These are phyloP conservation scores for Fusarium solani-melongenae DNA, from an alignment of 2,329 filamentous ascomycete species.

Conservation along the genomic window DNA sequence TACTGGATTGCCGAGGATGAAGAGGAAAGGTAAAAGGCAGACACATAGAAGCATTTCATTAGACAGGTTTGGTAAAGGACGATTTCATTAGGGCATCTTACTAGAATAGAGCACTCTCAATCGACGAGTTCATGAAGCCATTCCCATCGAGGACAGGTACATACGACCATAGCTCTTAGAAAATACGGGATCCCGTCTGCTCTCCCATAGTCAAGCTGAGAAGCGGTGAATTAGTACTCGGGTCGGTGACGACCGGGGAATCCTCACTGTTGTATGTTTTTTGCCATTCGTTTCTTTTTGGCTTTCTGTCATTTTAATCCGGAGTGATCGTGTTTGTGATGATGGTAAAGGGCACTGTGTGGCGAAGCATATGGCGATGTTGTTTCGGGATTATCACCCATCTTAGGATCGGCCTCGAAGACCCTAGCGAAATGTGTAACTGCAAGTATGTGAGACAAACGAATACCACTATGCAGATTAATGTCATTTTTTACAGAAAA, in stretches of 20 bases:
- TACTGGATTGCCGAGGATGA: slow-evolving; percentile 49
- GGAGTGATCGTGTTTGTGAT: neutral
- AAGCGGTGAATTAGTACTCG: slow-evolving; percentile 7
- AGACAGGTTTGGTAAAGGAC: neutral
- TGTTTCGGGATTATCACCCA: neutral
- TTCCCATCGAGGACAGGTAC: neutral
- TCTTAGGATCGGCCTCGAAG: neutral
- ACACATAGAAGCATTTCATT: neutral
- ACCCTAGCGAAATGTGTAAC: neutral
- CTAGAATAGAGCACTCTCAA: neutral
- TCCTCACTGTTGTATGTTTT: slow-evolving; percentile 9
- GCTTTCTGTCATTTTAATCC: neutral
- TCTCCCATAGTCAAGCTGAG: slow-evolving; percentile 1
- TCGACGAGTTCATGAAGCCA: neutral
- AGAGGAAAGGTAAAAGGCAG: slow-evolving; percentile 28
- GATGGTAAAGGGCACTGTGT: neutral
- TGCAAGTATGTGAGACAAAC: no score
- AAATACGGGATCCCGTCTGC: neutral
- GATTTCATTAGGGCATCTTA: no score
- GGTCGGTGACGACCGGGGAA: slow-evolving; percentile 7
- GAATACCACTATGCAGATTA: neutral
- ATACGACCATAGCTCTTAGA: slow-evolving; percentile 7
- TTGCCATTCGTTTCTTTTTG: neutral
- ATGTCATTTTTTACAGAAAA: neutral
- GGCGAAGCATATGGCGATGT: neutral